Evolutionary conservation across 495 filamentous ascomycete species (phyloP).

Genomic region (Penicillium macrosclerotiorum): DNA sequence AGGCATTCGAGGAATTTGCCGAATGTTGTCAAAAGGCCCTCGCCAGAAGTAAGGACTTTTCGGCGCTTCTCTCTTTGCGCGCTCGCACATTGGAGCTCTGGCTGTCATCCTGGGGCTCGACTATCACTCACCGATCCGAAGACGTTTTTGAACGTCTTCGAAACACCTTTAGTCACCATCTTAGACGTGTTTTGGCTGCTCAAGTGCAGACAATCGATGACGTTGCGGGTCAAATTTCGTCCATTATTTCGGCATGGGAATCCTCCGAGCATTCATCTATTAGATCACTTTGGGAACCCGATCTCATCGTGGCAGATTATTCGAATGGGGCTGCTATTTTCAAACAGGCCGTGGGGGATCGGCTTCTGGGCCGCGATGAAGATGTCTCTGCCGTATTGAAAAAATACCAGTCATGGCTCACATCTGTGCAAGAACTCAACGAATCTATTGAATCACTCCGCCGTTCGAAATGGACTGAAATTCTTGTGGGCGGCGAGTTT

Average conservation of each 20-base stretch:
- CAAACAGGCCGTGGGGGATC: conserved; percentile 49
- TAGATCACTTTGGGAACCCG: conserved; percentile 60
- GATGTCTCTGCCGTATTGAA: conserved; percentile 57
- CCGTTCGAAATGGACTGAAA: conserved; percentile 70
- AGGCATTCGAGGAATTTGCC: conserved; percentile 64
- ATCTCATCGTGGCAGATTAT: conserved; percentile 50
- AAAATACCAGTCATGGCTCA: conserved; percentile 67
- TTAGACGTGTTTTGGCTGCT: conserved; percentile 55
- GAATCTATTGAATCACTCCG: conserved; percentile 64
- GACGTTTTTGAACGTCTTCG: conserved; percentile 67
- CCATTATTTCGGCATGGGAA: conserved; percentile 53
- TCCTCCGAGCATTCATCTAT: conserved; percentile 43
- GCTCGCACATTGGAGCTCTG: conserved; percentile 70
- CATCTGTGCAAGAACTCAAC: conserved; percentile 57
- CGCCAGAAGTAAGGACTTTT: conserved; percentile 56
- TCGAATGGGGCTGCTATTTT: conserved; percentile 55
- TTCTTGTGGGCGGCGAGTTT: conserved; percentile 73
- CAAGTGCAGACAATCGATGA: conserved; percentile 57
- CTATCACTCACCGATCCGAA: conserved; percentile 46
- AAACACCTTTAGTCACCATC: conserved; percentile 61
- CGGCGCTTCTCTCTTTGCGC: conserved; percentile 64
- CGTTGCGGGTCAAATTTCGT: conserved; percentile 53
- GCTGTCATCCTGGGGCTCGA: conserved; percentile 54
- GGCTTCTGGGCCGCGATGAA: conserved; percentile 63
- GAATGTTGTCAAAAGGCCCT: conserved; percentile 57